phyloP scores from a whole-genome alignment of 352 stramenopile genomes.

The Pythium rhizo-oryzae region DNA sequence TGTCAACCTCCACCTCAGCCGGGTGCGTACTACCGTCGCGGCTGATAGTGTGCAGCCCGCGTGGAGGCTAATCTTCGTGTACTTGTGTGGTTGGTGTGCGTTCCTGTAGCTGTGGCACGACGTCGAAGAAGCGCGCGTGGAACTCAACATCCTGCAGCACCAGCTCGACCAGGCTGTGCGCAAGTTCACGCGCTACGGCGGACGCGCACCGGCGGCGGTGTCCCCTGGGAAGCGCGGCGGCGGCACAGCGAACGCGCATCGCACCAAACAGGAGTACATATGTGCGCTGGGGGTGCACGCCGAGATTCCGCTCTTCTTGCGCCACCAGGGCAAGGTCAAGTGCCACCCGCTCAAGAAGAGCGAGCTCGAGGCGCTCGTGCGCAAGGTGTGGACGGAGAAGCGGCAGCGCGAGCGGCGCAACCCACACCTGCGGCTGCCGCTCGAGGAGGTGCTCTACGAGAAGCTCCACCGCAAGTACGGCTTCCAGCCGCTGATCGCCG shows the following conservation, averaged over 20 bases:
- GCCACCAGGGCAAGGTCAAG: conserved; percentile 74
- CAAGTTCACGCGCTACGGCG: conserved; percentile 26
- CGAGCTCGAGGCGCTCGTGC: conserved; percentile 66
- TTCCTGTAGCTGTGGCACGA: conserved; percentile 81
- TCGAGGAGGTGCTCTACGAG: conserved; percentile 78
- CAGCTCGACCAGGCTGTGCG: conserved; percentile 54
- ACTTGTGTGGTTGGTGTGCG: too few relatives aligned
- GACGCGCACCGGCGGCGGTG: background rate
- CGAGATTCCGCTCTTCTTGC: conserved; percentile 67
- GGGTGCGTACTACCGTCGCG: conserved; percentile 36
- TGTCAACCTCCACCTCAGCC: conserved; percentile 73
- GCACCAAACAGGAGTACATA: conserved; percentile 59
- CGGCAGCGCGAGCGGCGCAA: conserved; percentile 66
- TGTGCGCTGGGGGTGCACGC: conserved; percentile 59
- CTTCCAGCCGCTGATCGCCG: conserved; percentile 78
- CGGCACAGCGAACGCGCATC: conserved; percentile 4
- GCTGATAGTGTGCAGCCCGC: background rate
- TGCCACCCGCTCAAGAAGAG: conserved; percentile 62
- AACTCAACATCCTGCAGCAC: conserved; percentile 73
- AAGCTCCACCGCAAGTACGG: conserved; percentile 80
- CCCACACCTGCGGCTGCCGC: conserved; percentile 38
- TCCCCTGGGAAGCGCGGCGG: background rate
- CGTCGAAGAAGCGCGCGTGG: conserved; percentile 73
- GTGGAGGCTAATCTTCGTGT: background rate
- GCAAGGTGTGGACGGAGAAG: conserved; percentile 79